Conservation (phyloP, 148 eudicot species). For the Cornus kousa region DNA sequence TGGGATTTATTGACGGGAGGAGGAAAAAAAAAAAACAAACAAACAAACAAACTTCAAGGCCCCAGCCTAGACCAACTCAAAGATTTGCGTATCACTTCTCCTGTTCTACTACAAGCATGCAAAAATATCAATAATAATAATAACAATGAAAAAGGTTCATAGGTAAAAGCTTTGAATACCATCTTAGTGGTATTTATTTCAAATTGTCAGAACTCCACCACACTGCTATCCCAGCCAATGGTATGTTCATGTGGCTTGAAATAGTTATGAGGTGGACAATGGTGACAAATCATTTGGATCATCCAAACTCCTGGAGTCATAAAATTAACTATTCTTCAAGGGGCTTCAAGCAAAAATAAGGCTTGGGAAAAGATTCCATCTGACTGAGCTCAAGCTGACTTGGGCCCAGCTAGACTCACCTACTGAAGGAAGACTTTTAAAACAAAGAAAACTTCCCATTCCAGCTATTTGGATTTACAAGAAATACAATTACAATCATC, state of each 20-base stretch:
- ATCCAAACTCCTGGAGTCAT: neutral
- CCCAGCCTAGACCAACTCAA: neutral
- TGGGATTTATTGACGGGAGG: neutral
- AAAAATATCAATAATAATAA: too few relatives aligned
- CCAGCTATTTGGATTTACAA: neutral
- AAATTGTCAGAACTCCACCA: neutral
- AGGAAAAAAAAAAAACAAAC: too few relatives aligned
- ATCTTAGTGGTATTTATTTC: too few relatives aligned
- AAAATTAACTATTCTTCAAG: too few relatives aligned
- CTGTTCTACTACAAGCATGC: too few relatives aligned
- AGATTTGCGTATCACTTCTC: too few relatives aligned
- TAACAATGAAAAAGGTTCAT: neutral
- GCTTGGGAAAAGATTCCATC: neutral
- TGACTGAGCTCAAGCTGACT: neutral
- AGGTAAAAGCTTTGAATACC: neutral
- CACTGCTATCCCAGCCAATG: neutral
- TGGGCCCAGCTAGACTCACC: neutral
- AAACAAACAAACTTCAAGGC: neutral
- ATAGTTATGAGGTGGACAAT: neutral
- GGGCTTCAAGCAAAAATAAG: neutral
- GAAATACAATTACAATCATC: neutral
- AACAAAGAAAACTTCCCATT: neutral
- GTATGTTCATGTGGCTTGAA: too few relatives aligned
- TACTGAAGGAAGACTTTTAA: neutral
- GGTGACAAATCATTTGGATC: neutral